A percentile compares a stretch with the other conserved stretches of the same genome.
Evolutionary conservation across 306 rosid genomes (phyloP).

Genomic region (Quillaja saponaria): DNA sequence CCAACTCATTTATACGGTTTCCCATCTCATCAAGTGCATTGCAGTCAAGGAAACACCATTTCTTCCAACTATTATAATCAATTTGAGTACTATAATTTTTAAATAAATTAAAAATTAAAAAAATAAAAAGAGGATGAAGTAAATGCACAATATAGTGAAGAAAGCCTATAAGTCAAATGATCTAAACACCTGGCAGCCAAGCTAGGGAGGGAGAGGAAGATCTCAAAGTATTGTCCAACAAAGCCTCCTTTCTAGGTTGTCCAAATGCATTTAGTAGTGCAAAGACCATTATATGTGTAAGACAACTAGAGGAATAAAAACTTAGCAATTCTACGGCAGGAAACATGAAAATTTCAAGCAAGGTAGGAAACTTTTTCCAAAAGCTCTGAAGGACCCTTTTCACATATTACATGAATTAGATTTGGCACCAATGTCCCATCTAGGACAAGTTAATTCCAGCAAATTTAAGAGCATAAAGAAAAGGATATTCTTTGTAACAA

Average conservation of each 20-base stretch:
- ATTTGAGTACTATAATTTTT: slow-evolving; percentile 10
- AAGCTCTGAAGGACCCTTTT: neutral
- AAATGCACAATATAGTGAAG: slow-evolving; percentile 23
- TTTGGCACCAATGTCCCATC: neutral
- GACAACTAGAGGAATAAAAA: slow-evolving; percentile 1
- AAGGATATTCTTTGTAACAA: slow-evolving; percentile 95
- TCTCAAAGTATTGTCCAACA: slow-evolving; percentile 6
- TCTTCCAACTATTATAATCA: neutral
- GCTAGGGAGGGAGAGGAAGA: too few species aligned
- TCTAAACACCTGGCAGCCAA: slow-evolving; percentile 15
- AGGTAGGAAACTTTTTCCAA: neutral
- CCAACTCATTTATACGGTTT: slow-evolving; percentile 85
- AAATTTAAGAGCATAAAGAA: slow-evolving; percentile 15
- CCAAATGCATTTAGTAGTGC: neutral
- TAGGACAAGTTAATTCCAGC: neutral
- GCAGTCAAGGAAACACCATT: slow-evolving; percentile 58
- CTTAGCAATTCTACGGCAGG: neutral
- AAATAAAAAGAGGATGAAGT: too few species aligned
- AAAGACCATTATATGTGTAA: neutral
- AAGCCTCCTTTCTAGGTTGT: neutral
- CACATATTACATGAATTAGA: slow-evolving; percentile 6
- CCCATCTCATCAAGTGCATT: slow-evolving; percentile 96
- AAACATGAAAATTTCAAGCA: neutral
- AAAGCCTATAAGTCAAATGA: neutral
- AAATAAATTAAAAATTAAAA: too few species aligned